Conservation (phyloP, 345 rosid species). For the Turritis glabra region DNA sequence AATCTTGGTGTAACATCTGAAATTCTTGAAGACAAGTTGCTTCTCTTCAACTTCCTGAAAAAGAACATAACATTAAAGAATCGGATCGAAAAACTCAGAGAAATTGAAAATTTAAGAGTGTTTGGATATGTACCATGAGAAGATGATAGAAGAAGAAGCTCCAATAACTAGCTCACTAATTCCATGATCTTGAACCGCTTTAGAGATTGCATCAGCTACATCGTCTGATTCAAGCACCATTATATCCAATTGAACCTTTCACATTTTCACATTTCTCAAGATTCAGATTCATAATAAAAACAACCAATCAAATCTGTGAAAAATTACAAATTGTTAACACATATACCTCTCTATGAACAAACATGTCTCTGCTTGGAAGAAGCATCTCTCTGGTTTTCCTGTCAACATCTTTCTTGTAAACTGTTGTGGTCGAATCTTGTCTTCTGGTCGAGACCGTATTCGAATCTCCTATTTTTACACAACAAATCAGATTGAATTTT, state of each 20-base stretch:
- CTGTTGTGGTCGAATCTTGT: slow-evolving; percentile 60
- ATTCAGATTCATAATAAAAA: slow-evolving; percentile 24
- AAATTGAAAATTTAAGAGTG: neutral
- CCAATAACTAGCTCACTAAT: slow-evolving; percentile 80
- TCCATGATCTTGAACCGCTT: slow-evolving; percentile 54
- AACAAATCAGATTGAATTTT: neutral
- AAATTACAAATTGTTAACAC: no score
- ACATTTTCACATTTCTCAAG: slow-evolving; percentile 15
- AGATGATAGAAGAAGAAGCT: slow-evolving; percentile 63
- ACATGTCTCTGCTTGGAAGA: slow-evolving; percentile 67
- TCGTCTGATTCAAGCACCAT: slow-evolving; percentile 66
- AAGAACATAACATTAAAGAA: neutral
- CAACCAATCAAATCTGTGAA: neutral
- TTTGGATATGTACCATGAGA: slow-evolving; percentile 53
- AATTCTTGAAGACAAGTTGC: slow-evolving; percentile 62
- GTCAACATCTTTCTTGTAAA: slow-evolving; percentile 73
- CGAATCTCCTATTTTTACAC: slow-evolving; percentile 54
- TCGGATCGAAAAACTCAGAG: neutral
- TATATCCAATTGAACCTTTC: slow-evolving; percentile 65
- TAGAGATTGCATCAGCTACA: slow-evolving; percentile 68
- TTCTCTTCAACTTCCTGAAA: slow-evolving; percentile 42
- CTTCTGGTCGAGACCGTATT: slow-evolving; percentile 48
- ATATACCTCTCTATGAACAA: slow-evolving; percentile 61
- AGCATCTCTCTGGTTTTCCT: slow-evolving; percentile 63
- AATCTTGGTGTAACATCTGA: slow-evolving; percentile 56